phyloP scores from a whole-genome alignment of 371 early-diverging fungal species.

The Mucor saturninus region DNA sequence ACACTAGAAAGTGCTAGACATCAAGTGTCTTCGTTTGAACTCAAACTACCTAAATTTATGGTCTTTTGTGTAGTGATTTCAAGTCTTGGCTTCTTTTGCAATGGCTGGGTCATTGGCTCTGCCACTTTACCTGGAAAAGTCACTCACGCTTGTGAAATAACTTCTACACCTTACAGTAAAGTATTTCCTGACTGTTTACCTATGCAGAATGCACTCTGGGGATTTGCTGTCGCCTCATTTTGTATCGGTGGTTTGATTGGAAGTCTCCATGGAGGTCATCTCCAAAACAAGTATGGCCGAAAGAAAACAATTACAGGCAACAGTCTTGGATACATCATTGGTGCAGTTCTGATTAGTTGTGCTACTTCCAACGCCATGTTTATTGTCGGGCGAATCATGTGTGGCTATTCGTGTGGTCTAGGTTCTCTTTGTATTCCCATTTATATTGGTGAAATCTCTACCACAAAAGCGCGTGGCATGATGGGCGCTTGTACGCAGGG shows the following conservation, averaged over 20 bases:
- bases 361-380: constrained; percentile 61
- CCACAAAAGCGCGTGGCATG: constrained; percentile 67
- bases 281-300: constrained; percentile 69
- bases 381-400: constrained; percentile 74
- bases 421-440: constrained; percentile 76
- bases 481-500: constrained; percentile 40
- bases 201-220: constrained; percentile 36
- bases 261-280: constrained; percentile 60
- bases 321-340: constrained; percentile 65
- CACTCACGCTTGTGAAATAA: constrained; percentile 24
- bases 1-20: background rate
- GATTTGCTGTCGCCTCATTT: constrained; percentile 67
- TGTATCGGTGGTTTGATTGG: constrained; percentile 75
- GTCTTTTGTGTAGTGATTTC: constrained; percentile 42
- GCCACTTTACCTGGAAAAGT: constrained; percentile 46
- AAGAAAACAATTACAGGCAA: constrained; percentile 60
- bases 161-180: background rate
- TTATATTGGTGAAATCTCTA: constrained; percentile 82
- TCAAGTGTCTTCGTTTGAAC: constrained; percentile 25
- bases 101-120: constrained; percentile 53
- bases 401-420: constrained; percentile 81
- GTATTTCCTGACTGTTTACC: constrained; percentile 32
- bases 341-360: constrained; percentile 65
- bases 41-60: constrained; percentile 39
- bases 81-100: constrained; percentile 40